Evolutionary conservation across 2,329 filamentous ascomycete genomes (phyloP), one percentile per base, ranked within the genome.

Genomic region (Epichloe bromicola): DNA sequence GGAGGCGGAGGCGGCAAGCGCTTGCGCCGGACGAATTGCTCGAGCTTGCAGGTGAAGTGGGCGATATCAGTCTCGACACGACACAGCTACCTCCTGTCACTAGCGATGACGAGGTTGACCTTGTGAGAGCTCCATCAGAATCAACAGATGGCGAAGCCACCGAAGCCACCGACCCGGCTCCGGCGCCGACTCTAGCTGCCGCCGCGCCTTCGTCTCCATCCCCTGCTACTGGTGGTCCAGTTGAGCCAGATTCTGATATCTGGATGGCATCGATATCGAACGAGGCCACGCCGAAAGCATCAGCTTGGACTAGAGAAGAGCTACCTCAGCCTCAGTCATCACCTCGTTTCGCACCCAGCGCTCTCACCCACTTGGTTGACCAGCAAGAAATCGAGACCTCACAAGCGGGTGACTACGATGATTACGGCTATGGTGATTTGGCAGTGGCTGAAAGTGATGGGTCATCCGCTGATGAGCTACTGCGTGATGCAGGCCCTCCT

Each of bases 201-300:
- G 47, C 49, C 3, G 49, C 45, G 33, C 53, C 53, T 12, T 45
- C 51, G 38, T 52, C 40, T 30, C 51, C 51, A n/a, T 47, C 53
- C 8, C 48, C 48, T 2, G 49, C 49, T 11, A 48, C 50, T 14
- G 54, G 55, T 3, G 54, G 49, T 5, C 17, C 30, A 4, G 37
- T 23, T 30, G 62, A 60, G 23, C 50, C 60, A 23, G 63, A 70
- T 37, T 70, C 70, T 0, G 72, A 75, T 56, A 68, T 74, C 19
- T 75, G 72, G 72, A 68, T 74, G 58, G 65, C 65, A 30, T 68
- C 67, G 6, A 43, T 71, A 38, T 67, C 67, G 1, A 62, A 72
- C 40, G 61, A 70, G 34, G 58, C 60, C 14, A 70, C 68, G 0
- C 70, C 70, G 8, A 61, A 57, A 23, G 59, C 63, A 17, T 37